A percentile compares a stretch with the other conserved stretches of the same genome.
phyloP scores from a whole-genome alignment of 2,329 filamentous ascomycete genomes.

The Hypocreales sp. region DNA sequence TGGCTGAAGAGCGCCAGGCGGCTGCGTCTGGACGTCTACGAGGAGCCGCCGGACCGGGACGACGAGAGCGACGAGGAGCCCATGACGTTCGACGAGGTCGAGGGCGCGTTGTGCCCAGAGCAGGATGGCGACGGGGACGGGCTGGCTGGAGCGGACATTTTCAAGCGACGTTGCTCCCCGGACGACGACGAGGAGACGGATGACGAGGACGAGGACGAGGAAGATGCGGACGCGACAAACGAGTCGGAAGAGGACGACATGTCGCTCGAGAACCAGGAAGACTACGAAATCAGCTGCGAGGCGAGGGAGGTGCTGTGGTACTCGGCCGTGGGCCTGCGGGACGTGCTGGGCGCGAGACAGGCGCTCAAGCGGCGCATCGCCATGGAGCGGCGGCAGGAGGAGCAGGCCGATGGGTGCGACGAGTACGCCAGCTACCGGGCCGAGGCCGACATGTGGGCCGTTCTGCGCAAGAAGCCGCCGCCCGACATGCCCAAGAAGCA shows the following conservation, averaged over 20 bases:
- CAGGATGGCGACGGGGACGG: conserved; percentile 4
- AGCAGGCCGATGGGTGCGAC: conserved; percentile 26
- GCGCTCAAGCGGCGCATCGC: conserved; percentile 22
- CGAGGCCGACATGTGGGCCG: conserved; percentile 28
- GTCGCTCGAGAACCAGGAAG: conserved; percentile 12
- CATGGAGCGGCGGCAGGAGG: conserved; percentile 25
- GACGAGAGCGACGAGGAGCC: conserved; percentile 11
- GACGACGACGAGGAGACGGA: conserved; percentile 1
- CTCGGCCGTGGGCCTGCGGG: conserved; percentile 23
- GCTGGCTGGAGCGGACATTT: too few relatives aligned
- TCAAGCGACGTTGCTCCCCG: too few relatives aligned
- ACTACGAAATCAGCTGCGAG: conserved; percentile 18
- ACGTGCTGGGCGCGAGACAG: conserved; percentile 18
- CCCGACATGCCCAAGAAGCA: conserved; percentile 15
- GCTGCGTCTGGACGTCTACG: conserved; percentile 30
- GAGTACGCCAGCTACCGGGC: conserved; percentile 21
- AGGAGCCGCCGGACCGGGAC: conserved; percentile 14
- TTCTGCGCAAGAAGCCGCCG: conserved; percentile 24
- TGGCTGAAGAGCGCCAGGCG: conserved; percentile 34
- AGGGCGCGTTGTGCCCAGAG: conserved; percentile 15
- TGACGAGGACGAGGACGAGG: conserved; percentile 2
- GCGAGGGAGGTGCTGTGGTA: conserved; percentile 25
- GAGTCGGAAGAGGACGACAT: conserved; percentile 5
- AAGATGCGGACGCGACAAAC: conserved; percentile 6
- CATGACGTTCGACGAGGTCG: conserved; percentile 29